Base-by-base conservation (phyloP, 1,139 yeast genomes). In the Ogataea hybrid region DNA sequence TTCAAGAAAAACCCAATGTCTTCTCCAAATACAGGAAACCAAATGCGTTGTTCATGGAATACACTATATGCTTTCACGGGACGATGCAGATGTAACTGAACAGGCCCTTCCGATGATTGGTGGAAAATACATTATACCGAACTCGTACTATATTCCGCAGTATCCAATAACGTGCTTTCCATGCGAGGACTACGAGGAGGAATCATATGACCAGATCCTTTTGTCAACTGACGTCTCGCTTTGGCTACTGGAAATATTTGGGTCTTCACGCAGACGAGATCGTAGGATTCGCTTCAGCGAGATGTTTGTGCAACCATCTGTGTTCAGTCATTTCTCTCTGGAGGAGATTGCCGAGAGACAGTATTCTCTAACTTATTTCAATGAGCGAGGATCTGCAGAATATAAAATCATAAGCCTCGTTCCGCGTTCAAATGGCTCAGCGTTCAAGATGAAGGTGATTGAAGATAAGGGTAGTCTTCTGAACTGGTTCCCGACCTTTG, bases 401-500 rank as follows among this genome's bases (percentile, higher is more conserved):
- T 43, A 42, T 11, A 49, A 48, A 28, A 31, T 30, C 2, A 42
- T 56, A 3, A 38, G 39, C 5, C 39, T 57, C 1, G 28, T 39
- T 2, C 33, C 47, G 6, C 41, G 41, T 21, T 40, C 41, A 9
- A 52, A 43, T 5, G 41, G 47, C 21, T 36, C 41, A 16, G 35
- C 44, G 1, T 48, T 48, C 23, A 32, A 37, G 14, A 43, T 55
- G 43, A 51, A 47, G 28, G 41, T 48, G 3, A 14, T 48, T 5
- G 51, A 51, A 21, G 52, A 50, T 14, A 35, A 34, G n/a, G 56
- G 50, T 17, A 44, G 51, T 7, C 32, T 39, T 9, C 35, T 37
- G 1, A 49, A 49, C 36, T 53, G 58, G 52, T 52, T 51, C 31
- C 65, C 65, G 6, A 40, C 54, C 2, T 45, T 53, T 30, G 63